These are phyloP conservation scores for Ramalina peruviana DNA, from an alignment of 495 filamentous ascomycete genomes.

Conservation along the genomic window DNA sequence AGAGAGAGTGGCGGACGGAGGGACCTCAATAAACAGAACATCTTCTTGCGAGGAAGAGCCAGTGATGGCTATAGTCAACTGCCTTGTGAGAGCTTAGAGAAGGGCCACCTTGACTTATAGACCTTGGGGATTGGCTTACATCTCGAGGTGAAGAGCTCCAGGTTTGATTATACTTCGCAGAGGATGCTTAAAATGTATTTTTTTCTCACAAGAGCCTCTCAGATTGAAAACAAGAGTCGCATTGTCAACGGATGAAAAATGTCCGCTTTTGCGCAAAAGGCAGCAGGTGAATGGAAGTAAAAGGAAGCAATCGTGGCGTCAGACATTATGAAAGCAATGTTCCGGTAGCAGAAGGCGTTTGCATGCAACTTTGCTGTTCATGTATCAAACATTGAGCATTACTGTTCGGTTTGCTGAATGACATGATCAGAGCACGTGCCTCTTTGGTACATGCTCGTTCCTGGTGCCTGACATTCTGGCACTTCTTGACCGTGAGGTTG, in stretches of 20 bases:
- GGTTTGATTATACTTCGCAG: too few species aligned
- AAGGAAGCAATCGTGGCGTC: not conserved
- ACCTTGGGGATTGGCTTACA: not conserved
- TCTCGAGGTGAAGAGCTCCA: not conserved
- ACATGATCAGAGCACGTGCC: too few species aligned
- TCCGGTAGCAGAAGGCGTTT: not conserved
- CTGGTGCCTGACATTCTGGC: too few species aligned
- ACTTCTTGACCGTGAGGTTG: too few species aligned
- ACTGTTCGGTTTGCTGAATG: too few species aligned
- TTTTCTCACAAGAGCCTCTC: too few species aligned
- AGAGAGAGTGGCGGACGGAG: constrained; percentile 67
- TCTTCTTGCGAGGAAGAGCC: constrained; percentile 53
- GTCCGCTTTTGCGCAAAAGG: not conserved
- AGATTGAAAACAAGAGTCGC: too few species aligned
- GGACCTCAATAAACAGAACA: constrained; percentile 72
- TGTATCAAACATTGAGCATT: too few species aligned
- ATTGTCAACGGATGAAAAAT: not conserved
- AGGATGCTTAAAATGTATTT: too few species aligned
- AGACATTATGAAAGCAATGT: not conserved
- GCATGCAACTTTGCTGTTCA: too few species aligned
- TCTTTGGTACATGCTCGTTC: too few species aligned
- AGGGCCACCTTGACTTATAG: not conserved
- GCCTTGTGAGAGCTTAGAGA: constrained; percentile 33
- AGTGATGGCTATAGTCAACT: constrained; percentile 77
- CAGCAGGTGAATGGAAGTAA: not conserved